Percentiles rank a stretch among this genome's conserved stretches.
Evolutionary conservation across 257 asterid genomes (phyloP).

Genomic region (Lycium barbarum): DNA sequence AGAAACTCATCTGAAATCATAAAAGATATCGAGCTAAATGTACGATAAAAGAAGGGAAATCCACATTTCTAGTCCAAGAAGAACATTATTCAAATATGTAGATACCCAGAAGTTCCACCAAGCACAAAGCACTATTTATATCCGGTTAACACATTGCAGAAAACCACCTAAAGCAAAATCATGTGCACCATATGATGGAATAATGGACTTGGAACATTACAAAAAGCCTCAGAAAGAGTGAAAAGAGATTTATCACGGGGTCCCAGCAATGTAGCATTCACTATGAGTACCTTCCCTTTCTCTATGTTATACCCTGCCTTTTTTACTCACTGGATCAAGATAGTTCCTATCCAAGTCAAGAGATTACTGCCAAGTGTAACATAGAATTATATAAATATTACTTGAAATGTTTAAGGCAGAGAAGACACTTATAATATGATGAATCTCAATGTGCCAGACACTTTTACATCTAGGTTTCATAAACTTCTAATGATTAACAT

Average conservation of each 20-base stretch:
- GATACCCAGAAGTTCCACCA: not conserved
- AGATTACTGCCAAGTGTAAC: not conserved
- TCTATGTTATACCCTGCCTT: not conserved
- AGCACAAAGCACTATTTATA: not conserved
- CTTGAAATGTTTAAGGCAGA: conserved; percentile 3
- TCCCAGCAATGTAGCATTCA: conserved; percentile 25
- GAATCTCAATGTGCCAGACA: conserved; percentile 19
- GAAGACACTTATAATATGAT: conserved; percentile 13
- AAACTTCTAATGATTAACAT: not conserved
- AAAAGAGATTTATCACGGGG: not conserved
- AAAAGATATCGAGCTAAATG: not conserved
- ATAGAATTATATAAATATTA: conserved; percentile 14
- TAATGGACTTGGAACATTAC: conserved; percentile 4
- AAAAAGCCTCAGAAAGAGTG: not conserved
- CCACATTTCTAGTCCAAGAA: conserved; percentile 21
- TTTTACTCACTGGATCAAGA: conserved; percentile 12
- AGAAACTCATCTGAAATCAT: not conserved
- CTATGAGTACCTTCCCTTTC: conserved; percentile 16
- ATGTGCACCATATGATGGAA: conserved; percentile 18
- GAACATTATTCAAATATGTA: conserved; percentile 17
- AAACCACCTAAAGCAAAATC: conserved; percentile 15
- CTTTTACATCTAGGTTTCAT: not conserved
- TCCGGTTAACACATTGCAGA: not conserved
- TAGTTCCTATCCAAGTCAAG: not conserved
- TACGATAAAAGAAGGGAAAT: conserved; percentile 6